Conservation (phyloP, 345 rosid genomes). For the Linum lewisii region DNA sequence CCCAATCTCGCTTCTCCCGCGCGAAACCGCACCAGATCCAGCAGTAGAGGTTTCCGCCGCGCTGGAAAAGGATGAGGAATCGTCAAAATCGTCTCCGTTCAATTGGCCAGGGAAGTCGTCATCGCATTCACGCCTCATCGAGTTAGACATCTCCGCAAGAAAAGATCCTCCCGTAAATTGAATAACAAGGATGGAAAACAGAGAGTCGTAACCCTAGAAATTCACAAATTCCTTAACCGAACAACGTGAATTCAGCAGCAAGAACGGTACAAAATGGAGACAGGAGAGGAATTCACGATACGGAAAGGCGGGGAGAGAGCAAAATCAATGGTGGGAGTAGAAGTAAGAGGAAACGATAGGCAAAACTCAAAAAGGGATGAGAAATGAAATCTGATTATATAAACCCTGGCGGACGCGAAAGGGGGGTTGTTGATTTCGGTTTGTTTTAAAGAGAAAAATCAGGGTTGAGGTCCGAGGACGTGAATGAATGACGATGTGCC, state of each 20-base stretch:
- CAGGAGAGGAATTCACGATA: neutral
- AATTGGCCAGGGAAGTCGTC: slow-evolving; percentile 29
- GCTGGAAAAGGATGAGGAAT: slow-evolving; percentile 24
- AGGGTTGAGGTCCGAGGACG: slow-evolving; percentile 15
- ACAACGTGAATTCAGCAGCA: neutral
- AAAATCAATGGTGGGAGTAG: neutral
- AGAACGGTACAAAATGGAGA: neutral
- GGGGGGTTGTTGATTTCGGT: neutral
- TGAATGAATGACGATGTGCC: neutral
- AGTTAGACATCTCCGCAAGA: slow-evolving; percentile 46
- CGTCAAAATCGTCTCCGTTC: slow-evolving; percentile 29
- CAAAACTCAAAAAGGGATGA: neutral
- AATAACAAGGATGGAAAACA: neutral
- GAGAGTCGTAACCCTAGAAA: slow-evolving; percentile 14
- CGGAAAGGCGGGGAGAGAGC: neutral
- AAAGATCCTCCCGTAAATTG: no score
- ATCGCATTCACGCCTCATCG: slow-evolving; percentile 31
- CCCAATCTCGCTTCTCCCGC: no score
- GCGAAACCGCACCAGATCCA: slow-evolving; percentile 36
- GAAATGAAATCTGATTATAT: neutral
- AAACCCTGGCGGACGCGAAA: slow-evolving; percentile 24
- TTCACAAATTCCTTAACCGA: neutral
- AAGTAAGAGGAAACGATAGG: neutral
- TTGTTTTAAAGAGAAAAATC: neutral
- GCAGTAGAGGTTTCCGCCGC: slow-evolving; percentile 21